phyloP scores from a whole-genome alignment of 495 filamentous ascomycete species.

The Podospora bellae-mahoneyi region DNA sequence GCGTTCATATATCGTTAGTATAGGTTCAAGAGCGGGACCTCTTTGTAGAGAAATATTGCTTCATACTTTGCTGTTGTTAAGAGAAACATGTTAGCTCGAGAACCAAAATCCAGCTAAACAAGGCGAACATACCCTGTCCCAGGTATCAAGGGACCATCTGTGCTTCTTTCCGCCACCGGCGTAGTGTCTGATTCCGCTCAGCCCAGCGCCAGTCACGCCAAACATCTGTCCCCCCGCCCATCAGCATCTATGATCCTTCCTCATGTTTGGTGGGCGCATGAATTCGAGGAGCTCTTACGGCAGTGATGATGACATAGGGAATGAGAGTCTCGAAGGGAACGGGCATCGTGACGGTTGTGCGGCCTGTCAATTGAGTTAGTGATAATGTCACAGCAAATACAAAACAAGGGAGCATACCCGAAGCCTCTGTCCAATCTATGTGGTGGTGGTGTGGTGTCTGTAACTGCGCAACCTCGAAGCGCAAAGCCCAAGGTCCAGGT shows the following conservation, averaged over 20 bases:
- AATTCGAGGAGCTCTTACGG: conserved; percentile 55
- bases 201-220: conserved; percentile 70
- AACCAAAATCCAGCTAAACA: conserved; percentile 1
- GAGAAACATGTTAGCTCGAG: conserved; percentile 33
- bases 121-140: conserved; percentile 77
- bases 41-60: conserved; percentile 17
- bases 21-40: neutral
- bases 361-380: conserved; percentile 29
- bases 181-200: conserved; percentile 69
- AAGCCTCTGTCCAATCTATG: conserved; percentile 18
- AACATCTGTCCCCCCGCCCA: conserved; percentile 68
- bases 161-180: conserved; percentile 85
- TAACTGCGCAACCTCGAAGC: conserved; percentile 15
- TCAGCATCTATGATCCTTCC: conserved; percentile 28
- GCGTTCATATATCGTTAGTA: conserved; percentile 26
- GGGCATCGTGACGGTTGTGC: conserved; percentile 62
- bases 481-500: conserved; percentile 8
- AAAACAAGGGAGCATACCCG: conserved; percentile 20
- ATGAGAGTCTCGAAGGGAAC: conserved; percentile 94
- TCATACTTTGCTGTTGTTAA: conserved; percentile 67
- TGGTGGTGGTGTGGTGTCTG: conserved; percentile 15
- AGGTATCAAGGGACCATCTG: conserved; percentile 80
- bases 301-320: conserved; percentile 87
- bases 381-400: neutral
- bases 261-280: neutral